Evolutionary conservation across 1,284 basidiomycete species (phyloP).

Genomic region (Boletus mariae): DNA sequence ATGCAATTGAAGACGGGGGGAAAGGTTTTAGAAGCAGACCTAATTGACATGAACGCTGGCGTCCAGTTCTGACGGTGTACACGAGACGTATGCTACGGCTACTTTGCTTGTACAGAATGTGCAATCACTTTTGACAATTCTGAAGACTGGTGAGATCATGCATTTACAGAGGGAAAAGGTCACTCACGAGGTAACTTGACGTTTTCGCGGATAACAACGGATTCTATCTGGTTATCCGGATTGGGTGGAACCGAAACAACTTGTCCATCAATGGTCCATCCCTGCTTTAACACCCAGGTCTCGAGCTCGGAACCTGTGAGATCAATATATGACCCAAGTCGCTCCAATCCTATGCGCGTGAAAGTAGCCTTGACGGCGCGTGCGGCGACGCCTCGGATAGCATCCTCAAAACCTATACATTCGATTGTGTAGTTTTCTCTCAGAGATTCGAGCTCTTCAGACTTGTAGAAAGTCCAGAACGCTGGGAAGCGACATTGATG

Average conservation of each 20-base stretch:
- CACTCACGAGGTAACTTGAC: conserved; percentile 84
- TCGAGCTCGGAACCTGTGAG: conserved; percentile 64
- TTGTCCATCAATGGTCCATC: conserved; percentile 71
- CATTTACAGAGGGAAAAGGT: neutral
- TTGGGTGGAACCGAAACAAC: conserved; percentile 77
- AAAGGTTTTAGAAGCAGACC: neutral
- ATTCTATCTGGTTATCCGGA: conserved; percentile 93
- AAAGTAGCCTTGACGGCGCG: conserved; percentile 79
- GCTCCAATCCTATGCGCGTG: conserved; percentile 65
- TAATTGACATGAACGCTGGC: neutral
- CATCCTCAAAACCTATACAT: conserved; percentile 76
- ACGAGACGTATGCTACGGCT: conserved; percentile 9
- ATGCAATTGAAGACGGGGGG: neutral
- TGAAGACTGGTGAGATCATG: conserved; percentile 32
- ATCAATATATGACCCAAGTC: conserved; percentile 73
- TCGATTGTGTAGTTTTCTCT: conserved; percentile 85
- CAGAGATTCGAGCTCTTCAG: conserved; percentile 63
- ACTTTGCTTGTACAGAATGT: conserved; percentile 52
- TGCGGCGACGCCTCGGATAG: conserved; percentile 72
- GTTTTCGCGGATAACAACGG: conserved; percentile 88
- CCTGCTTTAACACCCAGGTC: conserved; percentile 64
- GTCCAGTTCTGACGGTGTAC: conserved; percentile 5
- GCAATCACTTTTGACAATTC: conserved; percentile 84
- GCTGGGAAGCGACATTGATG: conserved; percentile 87
- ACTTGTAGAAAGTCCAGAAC: conserved; percentile 80